Conservation (phyloP, 2,329 filamentous ascomycete species). For the Venturia oleaginea region DNA sequence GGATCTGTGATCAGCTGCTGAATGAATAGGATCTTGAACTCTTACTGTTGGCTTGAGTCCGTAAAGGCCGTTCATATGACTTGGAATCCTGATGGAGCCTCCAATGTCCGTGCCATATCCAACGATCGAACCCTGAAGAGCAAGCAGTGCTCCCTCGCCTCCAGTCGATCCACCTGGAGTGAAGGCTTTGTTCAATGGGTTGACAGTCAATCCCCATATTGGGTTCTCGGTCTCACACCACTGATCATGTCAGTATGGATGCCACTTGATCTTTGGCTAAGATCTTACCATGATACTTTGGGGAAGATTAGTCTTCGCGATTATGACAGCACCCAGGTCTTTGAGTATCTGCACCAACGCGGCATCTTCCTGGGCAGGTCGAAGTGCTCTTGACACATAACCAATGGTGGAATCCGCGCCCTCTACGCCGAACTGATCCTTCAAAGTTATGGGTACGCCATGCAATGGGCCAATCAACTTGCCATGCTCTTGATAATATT, state of each 20-base stretch:
- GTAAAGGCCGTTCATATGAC: conserved; percentile 49
- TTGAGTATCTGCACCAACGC: too few relatives aligned
- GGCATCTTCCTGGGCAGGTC: too few relatives aligned
- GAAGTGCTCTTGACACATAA: conserved; percentile 52
- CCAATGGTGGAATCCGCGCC: too few relatives aligned
- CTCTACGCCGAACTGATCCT: too few relatives aligned
- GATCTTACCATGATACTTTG: too few relatives aligned
- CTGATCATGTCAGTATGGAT: conserved; percentile 32
- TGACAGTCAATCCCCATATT: conserved; percentile 52
- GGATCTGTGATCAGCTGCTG: conserved; percentile 27
- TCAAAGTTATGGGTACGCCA: too few relatives aligned
- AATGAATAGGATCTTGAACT: background rate
- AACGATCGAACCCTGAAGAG: conserved; percentile 48
- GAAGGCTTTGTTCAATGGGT: conserved; percentile 50
- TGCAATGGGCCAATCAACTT: too few relatives aligned
- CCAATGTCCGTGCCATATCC: conserved; percentile 58
- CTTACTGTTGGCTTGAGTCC: conserved; percentile 44
- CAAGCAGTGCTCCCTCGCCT: conserved; percentile 56
- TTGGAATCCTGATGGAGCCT: conserved; percentile 48
- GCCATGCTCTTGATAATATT: too few relatives aligned
- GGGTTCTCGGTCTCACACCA: conserved; percentile 59
- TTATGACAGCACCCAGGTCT: too few relatives aligned
- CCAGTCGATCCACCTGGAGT: conserved; percentile 59
- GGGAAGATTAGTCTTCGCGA: too few relatives aligned
- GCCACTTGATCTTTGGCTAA: too few relatives aligned